Base-by-base conservation (phyloP, 2,329 filamentous ascomycete species). In the Tolypocladium pustulatum region DNA sequence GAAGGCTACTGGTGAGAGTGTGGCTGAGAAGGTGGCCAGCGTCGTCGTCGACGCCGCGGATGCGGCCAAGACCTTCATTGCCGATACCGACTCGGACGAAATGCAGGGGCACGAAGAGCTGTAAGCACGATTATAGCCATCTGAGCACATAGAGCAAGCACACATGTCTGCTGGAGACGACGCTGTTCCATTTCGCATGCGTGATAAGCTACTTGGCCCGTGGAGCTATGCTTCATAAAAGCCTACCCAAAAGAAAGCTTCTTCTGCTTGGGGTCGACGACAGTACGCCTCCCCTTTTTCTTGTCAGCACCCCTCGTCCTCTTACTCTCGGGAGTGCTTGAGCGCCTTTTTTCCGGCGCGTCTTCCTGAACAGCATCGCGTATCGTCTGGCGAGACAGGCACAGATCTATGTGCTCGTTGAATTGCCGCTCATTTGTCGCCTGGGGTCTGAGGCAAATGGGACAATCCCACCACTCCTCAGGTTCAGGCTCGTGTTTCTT, bases 381-480 rank as follows among this genome's bases (percentile, higher is more conserved):
- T 65, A 99, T 97, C 0, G 91, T 90, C 67, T 89, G 85, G 58
- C 87, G 81, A 0, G 92, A 97, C 1, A 99, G 80, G 70, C 94
- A 99, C 10, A 89, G 82, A 70, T 99, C 94, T 56, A 99, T 91
- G 68, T 99, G 94, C 59, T 88, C 84, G 65, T 99, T 99, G 73
- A 97, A 96, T 0, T 75, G 76, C 53, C 80, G 80, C 69, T 97
- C 91, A 55, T 93, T 81, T 0, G 91, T 83, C 0, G 77, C 67
- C 67, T 97, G 92, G 0, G 90, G 86, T 20, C 87, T 78, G n/a
- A 77, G 75, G 71, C 94, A 99, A 52, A 97, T 89, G 0, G 94
- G 94, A 71, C 94, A 99, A 41, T 87, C 81, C 92, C 92, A 97
- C 71, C 78, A 79, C 57, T 81, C 74, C 57, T 75, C 70, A 12